A percentile compares a stretch with the other conserved stretches of the same genome.
Evolutionary conservation across 2,329 filamentous ascomycete genomes (phyloP).

Genomic region (Botrytis porri): DNA sequence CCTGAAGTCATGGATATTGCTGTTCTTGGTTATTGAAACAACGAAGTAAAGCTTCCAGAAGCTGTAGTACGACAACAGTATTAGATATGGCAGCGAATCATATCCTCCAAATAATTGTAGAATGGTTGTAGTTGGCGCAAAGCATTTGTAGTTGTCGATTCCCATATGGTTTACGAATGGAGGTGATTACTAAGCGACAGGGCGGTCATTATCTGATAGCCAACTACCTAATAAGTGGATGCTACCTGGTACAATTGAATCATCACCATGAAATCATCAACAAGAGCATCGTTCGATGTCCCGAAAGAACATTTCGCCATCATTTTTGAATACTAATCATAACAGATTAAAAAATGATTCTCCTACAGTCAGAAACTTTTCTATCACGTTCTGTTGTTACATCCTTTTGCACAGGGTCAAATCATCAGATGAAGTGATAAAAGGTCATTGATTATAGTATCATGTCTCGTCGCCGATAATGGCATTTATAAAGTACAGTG

Average conservation of each 20-base stretch:
- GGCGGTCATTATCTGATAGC: neutral
- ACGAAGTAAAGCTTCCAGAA: neutral
- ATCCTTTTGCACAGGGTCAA: no score
- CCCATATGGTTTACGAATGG: neutral
- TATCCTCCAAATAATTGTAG: neutral
- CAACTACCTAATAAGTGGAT: neutral
- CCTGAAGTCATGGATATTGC: constrained; percentile 31
- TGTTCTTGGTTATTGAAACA: neutral
- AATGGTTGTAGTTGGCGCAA: neutral
- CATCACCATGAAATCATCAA: neutral
- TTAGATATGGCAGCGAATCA: neutral
- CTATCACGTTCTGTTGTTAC: neutral
- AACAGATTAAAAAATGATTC: neutral
- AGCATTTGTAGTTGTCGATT: neutral
- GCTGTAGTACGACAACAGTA: neutral
- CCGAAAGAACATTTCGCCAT: neutral
- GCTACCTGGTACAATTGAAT: neutral
- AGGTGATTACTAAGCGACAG: neutral
- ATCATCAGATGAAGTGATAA: neutral
- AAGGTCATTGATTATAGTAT: constrained; percentile 8
- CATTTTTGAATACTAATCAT: neutral
- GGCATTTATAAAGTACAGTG: constrained; percentile 14
- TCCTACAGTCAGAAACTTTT: neutral
- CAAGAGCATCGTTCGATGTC: neutral
- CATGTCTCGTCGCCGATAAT: constrained; percentile 1